These are phyloP conservation scores for Colletotrichum orbiculare DNA, from an alignment of 2,329 filamentous ascomycete species.

Conservation along the genomic window DNA sequence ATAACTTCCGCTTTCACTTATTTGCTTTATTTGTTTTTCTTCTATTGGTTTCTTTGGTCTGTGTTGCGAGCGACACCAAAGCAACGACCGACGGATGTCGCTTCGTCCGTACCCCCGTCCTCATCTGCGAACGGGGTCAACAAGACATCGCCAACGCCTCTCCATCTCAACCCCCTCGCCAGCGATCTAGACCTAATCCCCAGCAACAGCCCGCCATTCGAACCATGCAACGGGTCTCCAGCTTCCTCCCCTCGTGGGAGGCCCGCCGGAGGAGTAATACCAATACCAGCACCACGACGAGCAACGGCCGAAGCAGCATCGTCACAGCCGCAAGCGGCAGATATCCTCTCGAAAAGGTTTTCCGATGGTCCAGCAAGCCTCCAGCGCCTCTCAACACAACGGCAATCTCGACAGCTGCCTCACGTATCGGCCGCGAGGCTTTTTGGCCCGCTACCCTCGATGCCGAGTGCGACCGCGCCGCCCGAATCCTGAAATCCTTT, in stretches of 20 bases:
- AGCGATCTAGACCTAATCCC: too few relatives aligned
- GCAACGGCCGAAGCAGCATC: constrained; percentile 28
- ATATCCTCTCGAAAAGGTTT: constrained; percentile 50
- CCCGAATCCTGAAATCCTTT: constrained; percentile 88
- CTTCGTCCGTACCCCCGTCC: constrained; percentile 24
- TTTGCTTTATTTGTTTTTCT: too few relatives aligned
- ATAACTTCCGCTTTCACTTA: too few relatives aligned
- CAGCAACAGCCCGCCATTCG: constrained; percentile 34
- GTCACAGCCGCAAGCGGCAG: constrained; percentile 40
- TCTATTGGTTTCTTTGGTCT: neutral
- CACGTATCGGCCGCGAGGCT: constrained; percentile 74
- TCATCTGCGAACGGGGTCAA: constrained; percentile 29
- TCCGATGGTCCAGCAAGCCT: constrained; percentile 57
- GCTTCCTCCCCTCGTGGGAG: constrained; percentile 58
- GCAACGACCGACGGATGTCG: constrained; percentile 31
- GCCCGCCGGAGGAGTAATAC: constrained; percentile 49
- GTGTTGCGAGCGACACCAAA: constrained; percentile 27
- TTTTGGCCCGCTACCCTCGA: constrained; percentile 90
- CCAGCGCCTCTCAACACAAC: constrained; percentile 64
- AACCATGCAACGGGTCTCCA: constrained; percentile 56
- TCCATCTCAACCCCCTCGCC: neutral
- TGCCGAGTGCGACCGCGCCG: constrained; percentile 91
- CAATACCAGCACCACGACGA: constrained; percentile 36
- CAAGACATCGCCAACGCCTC: constrained; percentile 18
- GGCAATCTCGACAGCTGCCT: constrained; percentile 69